Evolutionary conservation across 352 stramenopile genomes (phyloP).

Genomic region (Pythium folliculosum): DNA sequence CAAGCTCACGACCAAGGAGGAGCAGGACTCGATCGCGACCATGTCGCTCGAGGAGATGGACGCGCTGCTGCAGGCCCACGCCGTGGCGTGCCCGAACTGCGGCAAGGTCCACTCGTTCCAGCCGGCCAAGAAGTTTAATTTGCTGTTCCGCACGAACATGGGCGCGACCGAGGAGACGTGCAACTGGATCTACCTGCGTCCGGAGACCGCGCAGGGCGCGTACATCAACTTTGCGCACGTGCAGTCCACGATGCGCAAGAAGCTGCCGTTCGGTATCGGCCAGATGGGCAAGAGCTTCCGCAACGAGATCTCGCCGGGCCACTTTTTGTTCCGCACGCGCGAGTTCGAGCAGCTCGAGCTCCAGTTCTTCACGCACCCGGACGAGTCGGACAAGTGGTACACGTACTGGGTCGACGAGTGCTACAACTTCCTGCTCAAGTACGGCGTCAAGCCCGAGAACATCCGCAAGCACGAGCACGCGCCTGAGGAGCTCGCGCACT

Average conservation of each 20-base stretch:
- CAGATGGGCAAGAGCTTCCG: conserved; percentile 98
- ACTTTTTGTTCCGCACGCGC: conserved; percentile 97
- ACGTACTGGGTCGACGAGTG: conserved; percentile 93
- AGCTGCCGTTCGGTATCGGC: conserved; percentile 95
- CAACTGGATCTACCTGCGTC: conserved; percentile 94
- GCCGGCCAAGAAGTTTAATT: conserved; percentile 94
- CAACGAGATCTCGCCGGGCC: conserved; percentile 97
- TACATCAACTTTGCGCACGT: conserved; percentile 99
- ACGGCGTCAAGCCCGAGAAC: conserved; percentile 88
- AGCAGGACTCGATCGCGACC: conserved; percentile 50
- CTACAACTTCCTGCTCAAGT: conserved; percentile 89
- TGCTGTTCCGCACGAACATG: conserved; percentile 97
- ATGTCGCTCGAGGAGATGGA: conserved; percentile 68
- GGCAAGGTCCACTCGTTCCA: conserved; percentile 53
- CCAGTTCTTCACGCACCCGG: conserved; percentile 78
- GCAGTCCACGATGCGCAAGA: conserved; percentile 89
- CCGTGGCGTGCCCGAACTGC: conserved; percentile 64
- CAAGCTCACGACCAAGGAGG: conserved; percentile 43
- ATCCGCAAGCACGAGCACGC: conserved; percentile 93
- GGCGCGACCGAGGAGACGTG: conserved; percentile 89
- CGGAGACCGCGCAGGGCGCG: conserved; percentile 97
- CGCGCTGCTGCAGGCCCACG: conserved; percentile 41
- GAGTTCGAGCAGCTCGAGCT: conserved; percentile 99
- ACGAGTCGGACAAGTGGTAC: conserved; percentile 78
- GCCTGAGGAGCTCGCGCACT: conserved; percentile 94